Conservation (phyloP, 2,329 filamentous ascomycete genomes). For the Aureobasidium subglaciale region DNA sequence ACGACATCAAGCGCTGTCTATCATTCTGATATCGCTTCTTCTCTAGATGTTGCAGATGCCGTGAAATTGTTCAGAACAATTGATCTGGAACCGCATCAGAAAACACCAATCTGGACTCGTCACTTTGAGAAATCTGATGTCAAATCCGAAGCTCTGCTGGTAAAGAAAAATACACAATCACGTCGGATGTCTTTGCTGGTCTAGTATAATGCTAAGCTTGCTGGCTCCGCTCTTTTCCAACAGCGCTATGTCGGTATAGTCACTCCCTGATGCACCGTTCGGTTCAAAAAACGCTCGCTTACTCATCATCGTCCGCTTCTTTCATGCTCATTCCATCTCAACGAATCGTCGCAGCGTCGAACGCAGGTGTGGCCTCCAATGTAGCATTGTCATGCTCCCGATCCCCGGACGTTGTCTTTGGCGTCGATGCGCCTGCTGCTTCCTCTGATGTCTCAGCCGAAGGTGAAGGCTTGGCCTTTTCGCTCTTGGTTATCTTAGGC, state of each 20-base stretch:
- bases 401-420: not conserved
- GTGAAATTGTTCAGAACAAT: too few species aligned
- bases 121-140: too few species aligned
- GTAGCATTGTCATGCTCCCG: not conserved
- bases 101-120: too few species aligned
- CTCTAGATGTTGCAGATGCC: not conserved
- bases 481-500: not conserved
- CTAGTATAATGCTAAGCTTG: conserved; percentile 1
- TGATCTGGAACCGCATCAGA: too few species aligned
- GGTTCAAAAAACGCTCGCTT: conserved; percentile 3
- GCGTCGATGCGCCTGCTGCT: conserved; percentile 11
- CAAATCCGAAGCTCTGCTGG: not conserved
- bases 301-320: not conserved
- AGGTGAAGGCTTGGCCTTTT: not conserved
- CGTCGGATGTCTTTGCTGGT: not conserved
- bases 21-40: not conserved
- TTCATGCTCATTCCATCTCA: not conserved
- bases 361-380: conserved; percentile 13
- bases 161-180: not conserved
- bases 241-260: not conserved
- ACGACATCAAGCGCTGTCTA: not conserved
- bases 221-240: not conserved
- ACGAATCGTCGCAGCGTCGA: conserved; percentile 14
- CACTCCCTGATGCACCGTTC: not conserved
- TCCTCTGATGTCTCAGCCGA: not conserved